Percentiles rank a stretch among this genome's conserved stretches.
These are phyloP conservation scores for Pichia californica DNA, from an alignment of 805 yeast genomes.

Conservation along the genomic window DNA sequence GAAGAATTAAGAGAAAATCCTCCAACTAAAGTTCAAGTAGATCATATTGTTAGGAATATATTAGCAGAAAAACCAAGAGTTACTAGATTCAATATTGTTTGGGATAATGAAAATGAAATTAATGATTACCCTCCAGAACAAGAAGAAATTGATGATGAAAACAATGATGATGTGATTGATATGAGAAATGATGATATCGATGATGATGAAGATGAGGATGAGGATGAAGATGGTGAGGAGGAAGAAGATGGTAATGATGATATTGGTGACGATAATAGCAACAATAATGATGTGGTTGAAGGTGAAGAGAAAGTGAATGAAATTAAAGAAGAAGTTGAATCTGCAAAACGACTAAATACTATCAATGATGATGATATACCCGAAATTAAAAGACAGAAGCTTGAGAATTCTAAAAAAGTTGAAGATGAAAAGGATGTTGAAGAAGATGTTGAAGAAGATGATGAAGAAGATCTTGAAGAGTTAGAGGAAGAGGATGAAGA, in stretches of 20 bases:
- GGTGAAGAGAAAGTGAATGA: conserved; percentile 26
- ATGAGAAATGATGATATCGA: conserved; percentile 42
- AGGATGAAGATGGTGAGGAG: conserved; percentile 34
- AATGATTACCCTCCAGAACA: conserved; percentile 79
- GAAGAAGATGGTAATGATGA: conserved; percentile 37
- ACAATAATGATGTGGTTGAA: conserved; percentile 24
- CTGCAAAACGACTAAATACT: conserved; percentile 34
- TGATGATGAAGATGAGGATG: conserved; percentile 35
- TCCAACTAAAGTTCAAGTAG: conserved; percentile 88
- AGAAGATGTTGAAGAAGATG: conserved; percentile 38
- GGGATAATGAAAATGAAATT: conserved; percentile 66
- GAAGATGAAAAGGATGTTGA: neutral
- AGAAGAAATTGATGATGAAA: conserved; percentile 55
- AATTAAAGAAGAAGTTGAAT: conserved; percentile 39
- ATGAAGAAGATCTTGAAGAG: conserved; percentile 30
- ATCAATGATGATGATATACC: conserved; percentile 36
- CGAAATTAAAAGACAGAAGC: conserved; percentile 26
- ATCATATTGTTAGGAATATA: conserved; percentile 88
- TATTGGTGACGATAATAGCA: conserved; percentile 30
- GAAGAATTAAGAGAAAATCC: conserved; percentile 93
- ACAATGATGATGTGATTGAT: conserved; percentile 56
- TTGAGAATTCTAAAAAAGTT: conserved; percentile 9
- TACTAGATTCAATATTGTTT: conserved; percentile 91
- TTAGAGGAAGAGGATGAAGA: conserved; percentile 28
- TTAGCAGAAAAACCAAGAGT: conserved; percentile 97